Conservation (phyloP, 257 asterid genomes). For the Cruciata laevipes region DNA sequence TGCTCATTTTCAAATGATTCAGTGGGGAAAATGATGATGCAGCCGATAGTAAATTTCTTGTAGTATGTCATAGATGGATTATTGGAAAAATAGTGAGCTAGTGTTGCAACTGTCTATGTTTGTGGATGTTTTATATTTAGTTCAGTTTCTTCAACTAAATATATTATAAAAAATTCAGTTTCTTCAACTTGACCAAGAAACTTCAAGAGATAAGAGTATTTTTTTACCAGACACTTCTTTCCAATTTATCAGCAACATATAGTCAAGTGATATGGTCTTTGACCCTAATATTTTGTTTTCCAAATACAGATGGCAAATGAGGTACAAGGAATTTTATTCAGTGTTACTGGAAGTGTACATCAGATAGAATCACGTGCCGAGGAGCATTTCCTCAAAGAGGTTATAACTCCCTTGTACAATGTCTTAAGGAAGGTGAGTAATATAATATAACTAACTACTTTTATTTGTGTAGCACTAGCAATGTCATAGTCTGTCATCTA, state of each 20-base stretch:
- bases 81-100: neutral
- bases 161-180: too few relatives aligned
- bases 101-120: neutral
- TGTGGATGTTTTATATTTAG: neutral
- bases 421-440: slow-evolving; percentile 67
- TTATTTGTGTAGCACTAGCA: neutral
- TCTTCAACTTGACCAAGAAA: neutral
- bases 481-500: slow-evolving; percentile 6
- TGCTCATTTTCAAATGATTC: neutral
- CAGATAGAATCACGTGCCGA: slow-evolving; percentile 49
- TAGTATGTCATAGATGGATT: neutral
- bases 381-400: slow-evolving; percentile 72
- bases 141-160: too few relatives aligned
- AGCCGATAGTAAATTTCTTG: neutral
- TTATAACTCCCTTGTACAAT: slow-evolving; percentile 80
- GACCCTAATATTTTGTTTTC: slow-evolving; percentile 15
- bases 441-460: too few relatives aligned
- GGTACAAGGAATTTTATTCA: slow-evolving; percentile 52
- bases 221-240: neutral
- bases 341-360: slow-evolving; percentile 64
- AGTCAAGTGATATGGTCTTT: too few relatives aligned
- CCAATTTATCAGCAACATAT: neutral
- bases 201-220: neutral
- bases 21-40: neutral
- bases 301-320: slow-evolving; percentile 74